Evolutionary conservation across 306 rosid genomes (phyloP).

Genomic region (Vigna nakashimae): DNA sequence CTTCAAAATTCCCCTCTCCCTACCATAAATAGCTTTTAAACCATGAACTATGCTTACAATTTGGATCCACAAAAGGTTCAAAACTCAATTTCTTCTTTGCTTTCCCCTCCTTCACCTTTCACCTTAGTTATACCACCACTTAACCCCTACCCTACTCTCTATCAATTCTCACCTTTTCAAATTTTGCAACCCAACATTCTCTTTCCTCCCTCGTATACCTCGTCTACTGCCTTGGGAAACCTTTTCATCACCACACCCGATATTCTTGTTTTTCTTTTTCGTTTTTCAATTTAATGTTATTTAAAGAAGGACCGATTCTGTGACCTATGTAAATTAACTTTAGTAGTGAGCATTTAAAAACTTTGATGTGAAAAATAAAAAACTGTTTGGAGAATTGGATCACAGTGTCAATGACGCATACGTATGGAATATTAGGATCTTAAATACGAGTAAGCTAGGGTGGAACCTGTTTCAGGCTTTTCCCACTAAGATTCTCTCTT

Average conservation of each 20-base stretch:
- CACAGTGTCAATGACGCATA: no score
- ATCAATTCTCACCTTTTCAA: not conserved
- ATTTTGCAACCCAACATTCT: conserved; percentile 9
- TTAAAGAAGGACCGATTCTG: no score
- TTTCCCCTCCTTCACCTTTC: not conserved
- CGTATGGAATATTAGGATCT: not conserved
- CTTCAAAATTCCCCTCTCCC: not conserved
- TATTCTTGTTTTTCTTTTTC: no score
- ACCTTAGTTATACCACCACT: no score
- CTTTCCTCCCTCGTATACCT: not conserved
- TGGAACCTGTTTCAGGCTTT: not conserved
- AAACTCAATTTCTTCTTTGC: not conserved
- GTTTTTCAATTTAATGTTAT: no score
- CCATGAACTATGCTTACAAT: conserved; percentile 37
- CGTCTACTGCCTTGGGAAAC: not conserved
- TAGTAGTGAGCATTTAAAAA: no score
- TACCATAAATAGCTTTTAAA: conserved; percentile 34
- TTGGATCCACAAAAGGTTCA: conserved; percentile 29
- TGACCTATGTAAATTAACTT: no score
- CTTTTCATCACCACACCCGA: not conserved
- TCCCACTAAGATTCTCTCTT: conserved; percentile 1
- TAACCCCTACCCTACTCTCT: not conserved
- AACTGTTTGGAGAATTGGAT: no score
- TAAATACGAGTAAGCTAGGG: not conserved
- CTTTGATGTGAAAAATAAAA: no score